Evolutionary conservation across 179 eudicot species (phyloP), one percentile per base, ranked within the genome.

Genomic region (Amaranthus tricolor): DNA sequence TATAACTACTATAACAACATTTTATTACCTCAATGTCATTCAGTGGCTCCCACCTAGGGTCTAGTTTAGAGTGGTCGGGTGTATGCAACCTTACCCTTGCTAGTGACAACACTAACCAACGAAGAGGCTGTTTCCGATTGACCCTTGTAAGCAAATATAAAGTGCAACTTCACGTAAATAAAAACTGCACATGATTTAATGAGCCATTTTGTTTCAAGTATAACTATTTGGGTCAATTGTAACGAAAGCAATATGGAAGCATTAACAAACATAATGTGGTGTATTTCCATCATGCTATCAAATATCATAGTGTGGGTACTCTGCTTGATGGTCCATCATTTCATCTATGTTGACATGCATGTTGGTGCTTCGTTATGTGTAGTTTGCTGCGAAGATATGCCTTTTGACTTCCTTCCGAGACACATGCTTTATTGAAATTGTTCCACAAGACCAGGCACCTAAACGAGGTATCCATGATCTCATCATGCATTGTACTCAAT

Each of bases 361-460:
- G 53, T 4, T 76, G 54, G 71, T 59, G 61, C 58, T 77, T 66
- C 51, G 40, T 68, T 71, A 49, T 65, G 57, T 81, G 86, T 86
- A 93, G 97, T 93, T 91, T 88, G 97, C 84, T 31, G 98, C 95
- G 19, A 93, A 93, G 84, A 93, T 93, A 65, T 93, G 98, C 77
- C 93, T 93, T 68, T 75, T 93, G 81, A 93, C 98, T 63, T 93
- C 98, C 78, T 93, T 93, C 80, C 82, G 98, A 83, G 98, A 93
- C 63, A 91, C 97, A 7, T 91, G 98, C 73, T 93, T 89, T 53
- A 87, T 93, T 62, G 97, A 91, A 84, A 93, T 91, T 76, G 73
- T 80, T 82, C 98, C 97, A 12, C 91, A 82, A 56, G 73, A 82
- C 78, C 88, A 85, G 82, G 82, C 85, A 62, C 93, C 91, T 58